A percentile compares a stretch with the other conserved stretches of the same genome.
phyloP scores from a whole-genome alignment of 2,329 filamentous ascomycete species.

The Metarhizium album region DNA sequence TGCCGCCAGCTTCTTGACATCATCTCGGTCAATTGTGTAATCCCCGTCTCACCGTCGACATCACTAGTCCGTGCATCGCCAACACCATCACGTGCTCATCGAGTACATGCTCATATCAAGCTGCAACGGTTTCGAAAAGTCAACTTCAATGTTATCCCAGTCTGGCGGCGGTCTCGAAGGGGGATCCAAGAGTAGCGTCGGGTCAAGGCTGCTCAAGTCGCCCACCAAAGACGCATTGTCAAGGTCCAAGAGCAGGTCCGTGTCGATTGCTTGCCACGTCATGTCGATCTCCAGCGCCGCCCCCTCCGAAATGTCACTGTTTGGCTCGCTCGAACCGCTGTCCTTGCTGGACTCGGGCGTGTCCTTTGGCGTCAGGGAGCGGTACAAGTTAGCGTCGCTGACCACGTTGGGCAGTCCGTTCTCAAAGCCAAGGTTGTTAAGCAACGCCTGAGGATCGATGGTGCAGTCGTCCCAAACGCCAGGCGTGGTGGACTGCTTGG shows the following conservation, averaged over 20 bases:
- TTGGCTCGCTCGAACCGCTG: constrained; percentile 46
- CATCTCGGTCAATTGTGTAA: background rate
- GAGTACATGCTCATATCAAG: constrained; percentile 34
- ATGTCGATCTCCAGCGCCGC: constrained; percentile 42
- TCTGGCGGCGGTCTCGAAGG: constrained; percentile 16
- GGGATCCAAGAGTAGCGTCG: constrained; percentile 18
- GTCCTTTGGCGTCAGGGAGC: constrained; percentile 48
- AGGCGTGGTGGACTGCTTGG: constrained; percentile 4
- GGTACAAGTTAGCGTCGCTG: constrained; percentile 42
- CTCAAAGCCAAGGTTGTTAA: constrained; percentile 24
- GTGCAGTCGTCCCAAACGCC: constrained; percentile 31
- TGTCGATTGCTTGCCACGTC: constrained; percentile 39
- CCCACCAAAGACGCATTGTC: constrained; percentile 20
- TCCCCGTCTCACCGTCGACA: background rate
- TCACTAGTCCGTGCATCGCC: constrained; percentile 12
- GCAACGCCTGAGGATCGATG: constrained; percentile 38
- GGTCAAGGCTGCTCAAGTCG: constrained; percentile 16
- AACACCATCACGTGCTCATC: constrained; percentile 10
- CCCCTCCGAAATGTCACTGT: constrained; percentile 49
- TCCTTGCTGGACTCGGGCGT: constrained; percentile 56
- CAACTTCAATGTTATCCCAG: constrained; percentile 40
- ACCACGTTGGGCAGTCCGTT: constrained; percentile 33
- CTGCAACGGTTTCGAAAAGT: constrained; percentile 42
- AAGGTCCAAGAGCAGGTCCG: constrained; percentile 33
- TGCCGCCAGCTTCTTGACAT: background rate